Evolutionary conservation across 2,329 filamentous ascomycete species (phyloP).

Genomic region (Calonectria leucothoes): DNA sequence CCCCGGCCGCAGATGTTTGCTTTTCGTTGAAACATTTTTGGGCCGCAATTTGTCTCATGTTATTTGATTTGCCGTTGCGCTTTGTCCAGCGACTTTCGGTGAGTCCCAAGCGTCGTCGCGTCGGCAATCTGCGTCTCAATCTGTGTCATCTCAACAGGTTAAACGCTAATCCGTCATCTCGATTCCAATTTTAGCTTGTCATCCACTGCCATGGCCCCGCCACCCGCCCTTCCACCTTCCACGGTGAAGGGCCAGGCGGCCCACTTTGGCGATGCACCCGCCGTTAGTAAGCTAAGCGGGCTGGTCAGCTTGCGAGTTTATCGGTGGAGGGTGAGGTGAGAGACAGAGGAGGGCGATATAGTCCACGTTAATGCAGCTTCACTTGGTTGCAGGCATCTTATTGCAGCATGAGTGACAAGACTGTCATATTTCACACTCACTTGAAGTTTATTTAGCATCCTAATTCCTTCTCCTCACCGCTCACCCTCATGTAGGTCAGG

Average conservation of each 20-base stretch:
- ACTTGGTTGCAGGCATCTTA: too few species aligned
- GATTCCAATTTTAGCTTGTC: slow-evolving; percentile 3
- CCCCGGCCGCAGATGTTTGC: background rate
- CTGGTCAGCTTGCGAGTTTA: background rate
- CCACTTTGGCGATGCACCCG: background rate
- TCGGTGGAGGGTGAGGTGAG: background rate
- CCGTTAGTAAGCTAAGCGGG: background rate
- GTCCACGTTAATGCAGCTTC: background rate
- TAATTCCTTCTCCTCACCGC: background rate
- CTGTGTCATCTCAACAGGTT: background rate
- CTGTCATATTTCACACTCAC: background rate
- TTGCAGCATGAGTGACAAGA: background rate
- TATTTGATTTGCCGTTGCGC: background rate
- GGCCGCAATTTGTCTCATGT: background rate
- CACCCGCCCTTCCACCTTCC: background rate
- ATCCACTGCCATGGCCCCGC: background rate
- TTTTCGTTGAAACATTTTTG: background rate
- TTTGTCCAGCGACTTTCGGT: background rate
- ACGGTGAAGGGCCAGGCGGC: background rate
- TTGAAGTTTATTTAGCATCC: background rate
- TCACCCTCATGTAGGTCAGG: background rate
- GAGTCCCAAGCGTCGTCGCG: background rate
- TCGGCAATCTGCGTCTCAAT: background rate
- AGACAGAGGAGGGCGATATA: background rate
- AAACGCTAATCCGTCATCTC: background rate